Percentiles rank a stretch among this genome's conserved stretches.
These are phyloP conservation scores for Coix lacrymajobi DNA, from an alignment of 176 grass and related monocot species.

Conservation along the genomic window DNA sequence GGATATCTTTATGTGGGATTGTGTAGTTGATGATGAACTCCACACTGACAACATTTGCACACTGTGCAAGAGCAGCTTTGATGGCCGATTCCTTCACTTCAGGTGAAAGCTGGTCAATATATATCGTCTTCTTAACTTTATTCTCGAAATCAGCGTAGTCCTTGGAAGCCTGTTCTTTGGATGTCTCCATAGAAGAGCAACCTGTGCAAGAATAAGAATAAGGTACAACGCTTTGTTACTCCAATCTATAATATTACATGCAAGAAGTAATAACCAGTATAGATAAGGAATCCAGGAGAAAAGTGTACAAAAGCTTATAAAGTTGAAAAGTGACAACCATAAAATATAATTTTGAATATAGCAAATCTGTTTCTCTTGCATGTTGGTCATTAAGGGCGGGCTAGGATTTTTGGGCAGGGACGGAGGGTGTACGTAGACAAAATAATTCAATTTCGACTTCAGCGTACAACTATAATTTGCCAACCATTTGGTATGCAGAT, in stretches of 20 bases:
- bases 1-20: slow-evolving; percentile 39
- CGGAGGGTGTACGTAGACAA: not conserved
- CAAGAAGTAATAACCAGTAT: not conserved
- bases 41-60: slow-evolving; percentile 33
- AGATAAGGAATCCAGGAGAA: not conserved
- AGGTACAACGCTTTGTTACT: not conserved
- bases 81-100: slow-evolving; percentile 37
- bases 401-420: not conserved
- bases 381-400: not conserved
- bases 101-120: slow-evolving; percentile 54
- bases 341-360: not conserved
- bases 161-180: slow-evolving; percentile 28
- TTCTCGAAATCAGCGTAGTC: slow-evolving; percentile 43
- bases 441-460: not conserved
- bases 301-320: not conserved
- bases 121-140: slow-evolving; percentile 49
- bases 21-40: slow-evolving; percentile 69
- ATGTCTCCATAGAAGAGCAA: slow-evolving; percentile 11
- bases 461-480: too few relatives aligned
- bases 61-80: slow-evolving; percentile 57
- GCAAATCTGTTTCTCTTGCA: not conserved
- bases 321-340: not conserved
- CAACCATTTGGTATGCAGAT: too few relatives aligned
- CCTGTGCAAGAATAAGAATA: not conserved
- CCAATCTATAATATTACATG: not conserved